phyloP scores from a whole-genome alignment of 2,329 filamentous ascomycete species.

The Peltaster fructicola region DNA sequence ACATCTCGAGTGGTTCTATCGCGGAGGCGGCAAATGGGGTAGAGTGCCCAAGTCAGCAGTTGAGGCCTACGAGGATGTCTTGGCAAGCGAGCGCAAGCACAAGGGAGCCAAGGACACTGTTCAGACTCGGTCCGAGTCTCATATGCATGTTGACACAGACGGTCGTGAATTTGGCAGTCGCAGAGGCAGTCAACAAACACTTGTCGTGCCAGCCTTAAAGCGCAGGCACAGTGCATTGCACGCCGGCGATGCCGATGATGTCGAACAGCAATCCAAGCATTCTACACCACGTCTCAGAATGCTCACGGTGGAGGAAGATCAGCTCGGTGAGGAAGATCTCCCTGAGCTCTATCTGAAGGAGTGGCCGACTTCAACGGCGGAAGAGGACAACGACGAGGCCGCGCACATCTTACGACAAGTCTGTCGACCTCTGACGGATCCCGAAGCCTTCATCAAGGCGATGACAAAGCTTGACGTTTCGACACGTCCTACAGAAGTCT shows the following conservation, averaged over 20 bases:
- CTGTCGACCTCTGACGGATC: conserved; percentile 26
- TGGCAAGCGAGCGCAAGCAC: conserved; percentile 1
- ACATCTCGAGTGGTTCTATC: conserved; percentile 14
- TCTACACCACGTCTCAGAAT: conserved; percentile 16
- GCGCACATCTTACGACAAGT: conserved; percentile 23
- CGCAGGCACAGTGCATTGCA: neutral
- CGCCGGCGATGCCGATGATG: conserved; percentile 1
- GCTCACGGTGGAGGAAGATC: conserved; percentile 17
- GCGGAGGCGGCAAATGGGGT: conserved; percentile 18
- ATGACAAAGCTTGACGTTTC: conserved; percentile 26
- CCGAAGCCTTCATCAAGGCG: conserved; percentile 24
- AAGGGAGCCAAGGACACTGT: conserved; percentile 4
- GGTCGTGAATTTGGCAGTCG: too few species aligned
- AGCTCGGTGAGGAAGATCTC: conserved; percentile 15
- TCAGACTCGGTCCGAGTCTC: too few species aligned
- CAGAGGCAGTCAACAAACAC: too few species aligned
- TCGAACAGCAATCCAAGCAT: conserved; percentile 9
- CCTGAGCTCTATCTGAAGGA: conserved; percentile 11
- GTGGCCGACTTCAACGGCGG: conserved; percentile 8
- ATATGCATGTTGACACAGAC: too few species aligned
- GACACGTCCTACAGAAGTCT: conserved; percentile 31
- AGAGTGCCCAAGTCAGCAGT: conserved; percentile 12
- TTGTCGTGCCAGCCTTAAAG: too few species aligned
- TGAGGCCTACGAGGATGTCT: conserved; percentile 4
- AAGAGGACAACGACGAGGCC: conserved; percentile 18